A percentile compares a stretch with the other conserved stretches of the same genome.
These are phyloP conservation scores for Ambrosia hybrid DNA, from an alignment of 140 eudicot genomes.

Conservation along the genomic window DNA sequence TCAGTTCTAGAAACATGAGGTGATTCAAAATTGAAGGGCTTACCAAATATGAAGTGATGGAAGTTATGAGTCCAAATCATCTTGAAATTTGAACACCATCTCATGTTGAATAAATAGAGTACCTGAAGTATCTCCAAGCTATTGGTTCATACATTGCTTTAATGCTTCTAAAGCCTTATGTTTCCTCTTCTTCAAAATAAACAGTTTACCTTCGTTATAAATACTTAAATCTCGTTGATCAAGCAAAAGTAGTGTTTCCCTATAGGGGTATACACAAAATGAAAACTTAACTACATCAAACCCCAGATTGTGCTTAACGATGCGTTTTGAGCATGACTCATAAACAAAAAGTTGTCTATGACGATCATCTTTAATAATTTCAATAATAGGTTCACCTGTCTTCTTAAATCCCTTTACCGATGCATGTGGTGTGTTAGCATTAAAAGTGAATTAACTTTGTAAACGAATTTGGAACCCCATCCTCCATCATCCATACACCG, in stretches of 20 bases:
- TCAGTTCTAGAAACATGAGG: too few relatives aligned
- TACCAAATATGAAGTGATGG: too few relatives aligned
- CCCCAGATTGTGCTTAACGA: background rate
- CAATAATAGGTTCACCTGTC: conserved; percentile 5
- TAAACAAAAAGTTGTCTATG: background rate
- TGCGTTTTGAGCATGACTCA: background rate
- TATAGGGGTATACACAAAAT: background rate
- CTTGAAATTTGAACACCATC: too few relatives aligned
- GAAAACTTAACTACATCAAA: background rate
- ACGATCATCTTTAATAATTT: background rate
- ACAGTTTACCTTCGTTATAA: background rate
- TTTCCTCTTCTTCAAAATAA: too few relatives aligned
- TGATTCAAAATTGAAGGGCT: too few relatives aligned
- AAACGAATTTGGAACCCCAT: conserved; percentile 6
- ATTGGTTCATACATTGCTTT: too few relatives aligned
- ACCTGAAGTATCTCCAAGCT: too few relatives aligned
- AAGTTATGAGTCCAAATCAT: too few relatives aligned
- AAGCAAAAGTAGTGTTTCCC: conserved; percentile 1
- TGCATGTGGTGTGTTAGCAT: background rate
- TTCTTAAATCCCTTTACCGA: background rate
- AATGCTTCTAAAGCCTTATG: too few relatives aligned
- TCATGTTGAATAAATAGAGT: too few relatives aligned
- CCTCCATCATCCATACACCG: background rate
- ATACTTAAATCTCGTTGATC: background rate
- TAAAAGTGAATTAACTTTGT: conserved; percentile 1